Conservation (phyloP, 108 stramenopile species). For the Nitzschia sp. region DNA sequence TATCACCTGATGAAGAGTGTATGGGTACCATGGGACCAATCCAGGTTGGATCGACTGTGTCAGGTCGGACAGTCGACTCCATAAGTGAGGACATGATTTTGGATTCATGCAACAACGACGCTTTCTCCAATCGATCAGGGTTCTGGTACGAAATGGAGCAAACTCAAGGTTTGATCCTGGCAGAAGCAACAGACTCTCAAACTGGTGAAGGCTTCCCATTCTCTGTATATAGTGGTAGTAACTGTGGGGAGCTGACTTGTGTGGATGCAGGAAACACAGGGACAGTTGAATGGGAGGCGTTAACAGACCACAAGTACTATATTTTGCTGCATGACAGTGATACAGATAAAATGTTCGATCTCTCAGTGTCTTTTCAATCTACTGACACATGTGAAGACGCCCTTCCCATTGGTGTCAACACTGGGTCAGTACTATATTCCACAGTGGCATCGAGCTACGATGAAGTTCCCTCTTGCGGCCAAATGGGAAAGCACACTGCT, state of each 20-base stretch:
- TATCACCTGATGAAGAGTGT: conserved; percentile 14
- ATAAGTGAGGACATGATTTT: not conserved
- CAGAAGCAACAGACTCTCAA: conserved; percentile 18
- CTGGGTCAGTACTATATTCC: not conserved
- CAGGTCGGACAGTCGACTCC: conserved; percentile 22
- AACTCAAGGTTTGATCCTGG: conserved; percentile 18
- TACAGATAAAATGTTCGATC: conserved; percentile 23
- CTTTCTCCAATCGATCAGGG: conserved; percentile 2
- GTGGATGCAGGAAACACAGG: conserved; percentile 23
- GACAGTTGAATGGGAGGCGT: conserved; percentile 14
- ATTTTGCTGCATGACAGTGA: conserved; percentile 24
- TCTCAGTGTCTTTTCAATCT: conserved; percentile 17
- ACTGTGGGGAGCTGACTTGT: conserved; percentile 25
- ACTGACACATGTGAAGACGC: conserved; percentile 19
- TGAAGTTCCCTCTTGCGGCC: conserved; percentile 28
- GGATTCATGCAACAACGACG: conserved; percentile 9
- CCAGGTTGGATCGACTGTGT: conserved; percentile 9
- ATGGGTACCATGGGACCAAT: conserved; percentile 17
- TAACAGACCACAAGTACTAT: conserved; percentile 16
- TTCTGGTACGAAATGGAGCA: conserved; percentile 33
- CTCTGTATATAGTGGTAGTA: conserved; percentile 28
- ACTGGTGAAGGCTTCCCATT: conserved; percentile 17
- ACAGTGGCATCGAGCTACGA: conserved; percentile 9
- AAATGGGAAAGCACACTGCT: conserved; percentile 28
- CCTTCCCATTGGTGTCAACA: conserved; percentile 11